Evolutionary conservation across 352 stramenopile genomes (phyloP).

Genomic region (Phytophthora hybrid): DNA sequence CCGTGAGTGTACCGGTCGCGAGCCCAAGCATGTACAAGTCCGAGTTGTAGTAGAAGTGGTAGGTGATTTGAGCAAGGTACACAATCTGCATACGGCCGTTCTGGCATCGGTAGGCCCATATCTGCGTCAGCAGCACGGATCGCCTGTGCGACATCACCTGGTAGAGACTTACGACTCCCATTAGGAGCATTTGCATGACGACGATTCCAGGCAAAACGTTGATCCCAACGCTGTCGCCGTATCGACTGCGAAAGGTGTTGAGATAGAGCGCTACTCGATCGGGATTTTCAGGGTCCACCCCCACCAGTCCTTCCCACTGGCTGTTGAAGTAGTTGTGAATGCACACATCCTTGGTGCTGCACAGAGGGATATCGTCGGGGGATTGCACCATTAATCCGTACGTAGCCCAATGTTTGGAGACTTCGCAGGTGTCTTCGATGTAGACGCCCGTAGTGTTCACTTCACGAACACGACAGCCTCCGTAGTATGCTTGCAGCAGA

Average conservation of each 20-base stretch:
- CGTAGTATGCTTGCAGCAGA: slow-evolving; percentile 20
- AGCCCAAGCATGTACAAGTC: slow-evolving; percentile 33
- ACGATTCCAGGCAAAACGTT: slow-evolving; percentile 19
- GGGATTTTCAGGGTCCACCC: background rate
- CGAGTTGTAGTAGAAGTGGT: slow-evolving; percentile 30
- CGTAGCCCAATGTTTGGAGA: slow-evolving; percentile 12
- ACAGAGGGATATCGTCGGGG: slow-evolving; percentile 26
- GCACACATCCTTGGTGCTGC: slow-evolving; percentile 14
- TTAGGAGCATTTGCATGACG: slow-evolving; percentile 21
- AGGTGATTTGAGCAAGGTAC: slow-evolving; percentile 32
- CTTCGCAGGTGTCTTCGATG: slow-evolving; percentile 20
- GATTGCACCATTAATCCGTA: slow-evolving; percentile 27
- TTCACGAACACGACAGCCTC: slow-evolving; percentile 17
- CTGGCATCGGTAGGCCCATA: slow-evolving; percentile 38
- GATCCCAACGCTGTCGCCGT: slow-evolving; percentile 10
- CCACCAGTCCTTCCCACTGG: slow-evolving; percentile 17
- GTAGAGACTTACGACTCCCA: slow-evolving; percentile 23
- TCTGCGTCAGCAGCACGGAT: slow-evolving; percentile 36
- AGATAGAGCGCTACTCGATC: slow-evolving; percentile 4
- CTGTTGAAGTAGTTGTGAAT: slow-evolving; percentile 27
- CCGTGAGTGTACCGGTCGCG: slow-evolving; percentile 25
- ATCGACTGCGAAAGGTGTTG: slow-evolving; percentile 22
- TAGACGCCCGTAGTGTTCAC: slow-evolving; percentile 16
- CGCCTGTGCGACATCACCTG: slow-evolving; percentile 25
- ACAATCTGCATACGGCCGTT: slow-evolving; percentile 28